Conservation (phyloP, 768 basidiomycete species). For the Mycena leptocephala region DNA sequence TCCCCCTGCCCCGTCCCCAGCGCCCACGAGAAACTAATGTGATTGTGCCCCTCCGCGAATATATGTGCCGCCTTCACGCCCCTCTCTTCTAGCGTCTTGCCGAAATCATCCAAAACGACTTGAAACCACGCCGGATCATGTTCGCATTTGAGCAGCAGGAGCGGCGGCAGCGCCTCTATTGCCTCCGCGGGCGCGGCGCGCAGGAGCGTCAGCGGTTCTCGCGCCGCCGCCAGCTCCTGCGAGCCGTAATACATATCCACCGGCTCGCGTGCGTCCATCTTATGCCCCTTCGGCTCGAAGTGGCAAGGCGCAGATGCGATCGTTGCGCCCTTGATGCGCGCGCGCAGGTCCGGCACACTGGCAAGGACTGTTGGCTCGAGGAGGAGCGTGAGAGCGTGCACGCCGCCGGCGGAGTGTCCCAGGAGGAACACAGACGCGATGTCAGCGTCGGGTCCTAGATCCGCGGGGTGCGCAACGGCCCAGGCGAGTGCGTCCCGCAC, state of each 20-base stretch:
- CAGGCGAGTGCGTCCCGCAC: conserved; percentile 74
- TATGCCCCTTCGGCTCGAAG: neutral
- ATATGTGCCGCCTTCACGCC: neutral
- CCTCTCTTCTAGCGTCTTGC: neutral
- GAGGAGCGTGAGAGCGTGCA: conserved; percentile 63
- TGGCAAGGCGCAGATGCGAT: neutral
- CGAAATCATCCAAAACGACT: neutral
- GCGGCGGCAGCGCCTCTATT: neutral
- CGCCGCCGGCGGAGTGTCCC: conserved; percentile 77
- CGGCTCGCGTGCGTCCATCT: neutral
- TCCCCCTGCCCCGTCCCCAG: conserved; percentile 20
- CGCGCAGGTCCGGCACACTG: conserved; percentile 41
- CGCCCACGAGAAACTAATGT: conserved; percentile 14
- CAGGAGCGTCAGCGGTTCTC: neutral
- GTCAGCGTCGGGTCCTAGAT: conserved; percentile 56
- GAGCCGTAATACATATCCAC: conserved; percentile 8
- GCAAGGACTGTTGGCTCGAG: conserved; percentile 50
- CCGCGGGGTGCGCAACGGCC: conserved; percentile 57
- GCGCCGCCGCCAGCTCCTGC: neutral
- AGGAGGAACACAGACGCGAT: conserved; percentile 62
- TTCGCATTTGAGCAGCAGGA: neutral
- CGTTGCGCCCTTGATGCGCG: neutral
- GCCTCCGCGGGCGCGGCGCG: neutral
- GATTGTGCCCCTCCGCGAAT: conserved; percentile 15
- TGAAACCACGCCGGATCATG: conserved; percentile 17